Evolutionary conservation across 164 flowering plant genomes (phyloP).

Genomic region (Macadamia integrifolia): DNA sequence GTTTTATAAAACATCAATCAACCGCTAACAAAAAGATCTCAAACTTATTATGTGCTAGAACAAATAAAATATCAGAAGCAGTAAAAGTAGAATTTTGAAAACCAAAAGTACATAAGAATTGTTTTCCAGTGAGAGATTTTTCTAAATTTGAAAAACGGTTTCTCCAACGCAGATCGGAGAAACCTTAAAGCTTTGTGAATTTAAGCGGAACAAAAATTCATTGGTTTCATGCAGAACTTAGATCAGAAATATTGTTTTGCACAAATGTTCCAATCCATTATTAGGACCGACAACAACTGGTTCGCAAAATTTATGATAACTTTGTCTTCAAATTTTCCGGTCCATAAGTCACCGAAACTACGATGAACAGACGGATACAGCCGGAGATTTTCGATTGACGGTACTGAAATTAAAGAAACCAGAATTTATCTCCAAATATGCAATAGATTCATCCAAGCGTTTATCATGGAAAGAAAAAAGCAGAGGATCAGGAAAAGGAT

Average conservation of each 20-base stretch:
- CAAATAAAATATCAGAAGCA: too few relatives aligned
- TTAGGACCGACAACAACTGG: neutral
- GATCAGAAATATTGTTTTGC: neutral
- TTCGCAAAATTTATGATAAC: neutral
- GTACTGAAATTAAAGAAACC: neutral
- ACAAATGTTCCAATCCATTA: neutral
- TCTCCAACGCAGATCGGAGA: too few relatives aligned
- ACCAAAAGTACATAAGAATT: conserved; percentile 1
- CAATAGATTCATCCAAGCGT: neutral
- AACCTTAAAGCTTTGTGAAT: too few relatives aligned
- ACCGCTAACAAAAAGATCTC: neutral
- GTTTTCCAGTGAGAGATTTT: neutral
- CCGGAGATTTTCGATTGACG: neutral
- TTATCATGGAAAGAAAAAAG: neutral
- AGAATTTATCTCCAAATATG: neutral
- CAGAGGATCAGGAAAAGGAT: neutral
- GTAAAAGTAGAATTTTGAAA: neutral
- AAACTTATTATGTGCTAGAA: neutral
- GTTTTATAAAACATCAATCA: neutral
- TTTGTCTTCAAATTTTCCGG: neutral
- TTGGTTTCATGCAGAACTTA: too few relatives aligned
- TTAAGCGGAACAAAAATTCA: too few relatives aligned
- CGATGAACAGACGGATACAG: neutral
- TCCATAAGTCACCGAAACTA: neutral
- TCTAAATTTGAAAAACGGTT: too few relatives aligned